Conservation (phyloP, 306 rosid species). For the Cyamopsis tetragonoloba region DNA sequence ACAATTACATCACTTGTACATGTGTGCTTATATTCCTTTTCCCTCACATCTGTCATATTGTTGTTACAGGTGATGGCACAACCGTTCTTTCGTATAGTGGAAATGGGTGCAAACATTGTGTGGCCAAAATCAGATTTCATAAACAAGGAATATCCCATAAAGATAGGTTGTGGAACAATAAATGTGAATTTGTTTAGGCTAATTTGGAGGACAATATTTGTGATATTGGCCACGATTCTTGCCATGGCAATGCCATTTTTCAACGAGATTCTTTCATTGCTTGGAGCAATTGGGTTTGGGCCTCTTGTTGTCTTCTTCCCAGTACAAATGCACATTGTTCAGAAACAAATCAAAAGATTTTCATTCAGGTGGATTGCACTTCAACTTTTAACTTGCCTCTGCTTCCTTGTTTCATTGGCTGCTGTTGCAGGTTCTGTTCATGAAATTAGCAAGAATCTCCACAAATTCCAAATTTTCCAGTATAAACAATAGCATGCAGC, state of each 20-base stretch:
- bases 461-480: constrained; percentile 38
- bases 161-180: not conserved
- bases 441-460: constrained; percentile 39
- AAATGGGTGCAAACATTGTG: constrained; percentile 38
- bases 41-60: too few relatives aligned
- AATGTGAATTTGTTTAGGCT: constrained; percentile 48
- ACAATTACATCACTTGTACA: too few relatives aligned
- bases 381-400: constrained; percentile 39
- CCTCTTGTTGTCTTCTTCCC: constrained; percentile 65
- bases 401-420: constrained; percentile 48
- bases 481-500: constrained; percentile 36
- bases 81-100: constrained; percentile 45
- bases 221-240: constrained; percentile 32
- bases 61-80: constrained; percentile 47
- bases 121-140: constrained; percentile 59
- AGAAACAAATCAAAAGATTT: constrained; percentile 28
- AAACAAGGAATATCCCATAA: constrained; percentile 30
- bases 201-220: constrained; percentile 60
- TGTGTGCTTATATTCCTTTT: too few relatives aligned
- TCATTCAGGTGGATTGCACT: constrained; percentile 48
- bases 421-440: constrained; percentile 46
- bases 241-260: constrained; percentile 64
- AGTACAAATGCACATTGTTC: constrained; percentile 63
- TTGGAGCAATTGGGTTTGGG: constrained; percentile 67
- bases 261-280: constrained; percentile 53